A percentile compares a stretch with the other conserved stretches of the same genome.
Conservation (phyloP, 345 rosid species). For the Stellera chamaejasme region DNA sequence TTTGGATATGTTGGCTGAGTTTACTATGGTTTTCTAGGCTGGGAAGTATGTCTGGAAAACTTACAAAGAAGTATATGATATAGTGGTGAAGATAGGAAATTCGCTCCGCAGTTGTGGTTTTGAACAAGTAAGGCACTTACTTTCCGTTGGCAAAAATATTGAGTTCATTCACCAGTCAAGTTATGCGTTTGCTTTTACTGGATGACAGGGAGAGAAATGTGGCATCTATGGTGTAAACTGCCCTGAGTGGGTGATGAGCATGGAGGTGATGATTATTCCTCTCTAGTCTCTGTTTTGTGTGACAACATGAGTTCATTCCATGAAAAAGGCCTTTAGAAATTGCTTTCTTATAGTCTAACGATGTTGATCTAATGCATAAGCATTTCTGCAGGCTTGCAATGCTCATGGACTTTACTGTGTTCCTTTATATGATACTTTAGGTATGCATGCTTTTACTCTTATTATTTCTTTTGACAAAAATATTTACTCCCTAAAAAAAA, state of each 20-base stretch:
- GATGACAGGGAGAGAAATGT: conserved; percentile 59
- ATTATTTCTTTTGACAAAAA: neutral
- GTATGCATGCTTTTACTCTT: conserved; percentile 23
- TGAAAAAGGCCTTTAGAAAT: too few relatives aligned
- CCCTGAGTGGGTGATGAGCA: conserved; percentile 80
- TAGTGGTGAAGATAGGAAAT: conserved; percentile 63
- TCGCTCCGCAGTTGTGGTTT: conserved; percentile 64
- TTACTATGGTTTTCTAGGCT: conserved; percentile 29
- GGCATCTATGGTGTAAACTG: conserved; percentile 76
- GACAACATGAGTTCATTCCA: conserved; percentile 1
- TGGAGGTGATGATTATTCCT: conserved; percentile 46
- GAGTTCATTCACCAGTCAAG: neutral
- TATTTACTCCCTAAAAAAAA: too few relatives aligned
- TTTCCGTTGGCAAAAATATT: neutral
- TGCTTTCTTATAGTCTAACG: too few relatives aligned
- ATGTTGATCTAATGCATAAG: neutral
- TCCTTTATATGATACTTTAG: conserved; percentile 82
- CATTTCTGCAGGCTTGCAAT: conserved; percentile 71
- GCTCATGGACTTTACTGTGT: conserved; percentile 85
- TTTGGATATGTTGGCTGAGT: too few relatives aligned
- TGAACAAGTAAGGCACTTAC: conserved; percentile 35
- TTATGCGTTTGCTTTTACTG: neutral
- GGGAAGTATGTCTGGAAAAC: conserved; percentile 69
- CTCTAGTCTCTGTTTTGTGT: conserved; percentile 2
- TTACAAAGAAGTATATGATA: conserved; percentile 60